Evolutionary conservation across 1,284 basidiomycete genomes (phyloP), one percentile per base, ranked within the genome.

Genomic region (Apiotrichum akiyoshidainum): DNA sequence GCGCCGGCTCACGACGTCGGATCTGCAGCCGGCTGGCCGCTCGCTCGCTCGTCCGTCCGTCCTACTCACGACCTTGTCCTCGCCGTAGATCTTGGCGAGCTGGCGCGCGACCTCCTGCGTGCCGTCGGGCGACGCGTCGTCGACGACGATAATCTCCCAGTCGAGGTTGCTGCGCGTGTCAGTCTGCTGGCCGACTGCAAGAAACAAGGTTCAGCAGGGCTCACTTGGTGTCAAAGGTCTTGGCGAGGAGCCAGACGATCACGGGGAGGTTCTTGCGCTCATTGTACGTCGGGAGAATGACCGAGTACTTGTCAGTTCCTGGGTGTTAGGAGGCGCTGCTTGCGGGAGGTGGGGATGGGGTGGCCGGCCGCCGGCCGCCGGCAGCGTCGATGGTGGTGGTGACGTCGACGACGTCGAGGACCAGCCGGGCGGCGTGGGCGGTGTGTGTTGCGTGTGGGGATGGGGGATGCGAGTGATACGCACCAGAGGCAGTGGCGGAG

Each of bases 251-350:
- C 88, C 89, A 93, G 26, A 90, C 75, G 62, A 94, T 88, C 54
- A 94, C 84, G 1, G 92, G 92, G 21, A 95, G 78, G 73, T 95
- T 94, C 80, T 89, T 90, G 68, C 92, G 85, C 75, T 94, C 92
- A 73, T 94, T 93, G 78, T 94, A 95, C 2, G 91, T 94, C 45
- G 92, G 92, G 13, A 94, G 82, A 69, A 94, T 93, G 65, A 94
- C 90, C 53, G 87, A 89, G 75, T 90, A 91, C 77, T 87, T 90
- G 67, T 78, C 72, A 44, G 65, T 57, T 35, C 63, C 70, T 73
- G 52, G 5, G 42, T 19, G 19, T 44, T 10, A 44, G 42, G 22
- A 16, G 42, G 21, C 6, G 42, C 19, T 11, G 42, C 19, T 26
- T n/a, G 42, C 5, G n/a, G 42, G 9, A 8, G 22, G 19, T 26